A percentile compares a stretch with the other conserved stretches of the same genome.
Evolutionary conservation across 257 asterid genomes (phyloP).

Genomic region (Lycium barbarum): DNA sequence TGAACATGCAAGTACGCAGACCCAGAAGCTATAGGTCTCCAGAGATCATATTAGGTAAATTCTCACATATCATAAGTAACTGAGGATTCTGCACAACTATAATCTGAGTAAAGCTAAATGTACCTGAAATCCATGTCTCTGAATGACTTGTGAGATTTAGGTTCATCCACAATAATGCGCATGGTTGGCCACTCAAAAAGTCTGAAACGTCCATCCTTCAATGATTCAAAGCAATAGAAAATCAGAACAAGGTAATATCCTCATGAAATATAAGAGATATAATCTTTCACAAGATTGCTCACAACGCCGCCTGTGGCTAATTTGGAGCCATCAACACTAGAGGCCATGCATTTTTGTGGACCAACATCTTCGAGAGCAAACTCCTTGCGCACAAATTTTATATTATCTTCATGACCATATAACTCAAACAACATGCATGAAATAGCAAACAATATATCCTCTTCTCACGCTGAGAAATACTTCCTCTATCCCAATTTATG

Average conservation of each 20-base stretch:
- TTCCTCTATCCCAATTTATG: too few species aligned
- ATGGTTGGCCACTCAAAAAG: conserved; percentile 92
- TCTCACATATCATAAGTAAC: neutral
- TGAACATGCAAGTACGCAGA: neutral
- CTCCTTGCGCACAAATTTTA: conserved; percentile 62
- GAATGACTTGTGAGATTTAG: conserved; percentile 93
- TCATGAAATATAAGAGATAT: neutral
- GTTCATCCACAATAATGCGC: conserved; percentile 77
- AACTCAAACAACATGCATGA: conserved; percentile 64
- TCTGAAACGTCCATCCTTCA: conserved; percentile 92
- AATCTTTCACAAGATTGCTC: conserved; percentile 46
- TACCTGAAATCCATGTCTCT: conserved; percentile 98
- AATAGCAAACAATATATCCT: conserved; percentile 3
- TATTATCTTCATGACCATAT: conserved; percentile 58
- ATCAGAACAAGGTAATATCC: conserved; percentile 29
- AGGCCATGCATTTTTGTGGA: conserved; percentile 82
- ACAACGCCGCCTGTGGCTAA: conserved; percentile 94
- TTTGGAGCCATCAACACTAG: conserved; percentile 90
- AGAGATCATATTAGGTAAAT: neutral
- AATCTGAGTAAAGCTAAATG: conserved; percentile 24
- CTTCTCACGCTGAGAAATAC: neutral
- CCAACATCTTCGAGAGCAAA: conserved; percentile 74
- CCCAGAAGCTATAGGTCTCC: neutral
- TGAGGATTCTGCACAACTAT: neutral
- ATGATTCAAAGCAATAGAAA: conserved; percentile 28